Evolutionary conservation across 306 rosid genomes (phyloP), one percentile per base, ranked within the genome.

Genomic region (Styphnolobium japonicum): DNA sequence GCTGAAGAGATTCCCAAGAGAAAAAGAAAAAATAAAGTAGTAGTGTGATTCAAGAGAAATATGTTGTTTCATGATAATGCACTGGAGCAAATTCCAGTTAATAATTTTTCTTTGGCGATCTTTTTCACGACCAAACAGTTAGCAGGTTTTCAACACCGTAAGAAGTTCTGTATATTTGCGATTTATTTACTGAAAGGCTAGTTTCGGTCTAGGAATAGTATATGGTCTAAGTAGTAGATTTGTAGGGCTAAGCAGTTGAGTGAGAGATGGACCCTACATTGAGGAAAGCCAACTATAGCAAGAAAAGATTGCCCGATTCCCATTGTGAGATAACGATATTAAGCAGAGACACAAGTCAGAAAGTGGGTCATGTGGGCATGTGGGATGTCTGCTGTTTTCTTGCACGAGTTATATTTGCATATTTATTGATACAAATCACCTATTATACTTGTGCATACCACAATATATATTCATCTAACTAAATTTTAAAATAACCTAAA

Each of bases 311-410:
- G 45, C 53, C 55, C 58, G 52, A 67, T 33, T 19, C 74, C 18
- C 39, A 12, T 19, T 46, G 71, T 40, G 34, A 68, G 51, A 18
- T 46, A 79, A 48, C 66, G 49, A 67, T 71, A 57, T 71, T n/a
- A 43, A 27, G 52, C 60, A 37, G 79, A 55, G 81, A 86, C 81
- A 72, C 8, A 33, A 46, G 84, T 84, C 83, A 49, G 62, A 81
- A 43, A 39, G 83, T 82, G 85, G 89, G 78, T 76, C 89, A 75
- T 31, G 14, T 36, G 8, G 23, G 78, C 87, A 84, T 69, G 79
- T 81, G 69, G 40, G 46, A 56, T 70, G 88, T 84, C 75, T 87
- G 76, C 25, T 56, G 53, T 62, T 69, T 39, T 4, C 65, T 78
- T 77, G 16, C 60, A 62, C 73, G 21, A 31, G 11, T 60, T 37